phyloP scores from a whole-genome alignment of 2,329 filamentous ascomycete species.

The Penicillium frequentans region DNA sequence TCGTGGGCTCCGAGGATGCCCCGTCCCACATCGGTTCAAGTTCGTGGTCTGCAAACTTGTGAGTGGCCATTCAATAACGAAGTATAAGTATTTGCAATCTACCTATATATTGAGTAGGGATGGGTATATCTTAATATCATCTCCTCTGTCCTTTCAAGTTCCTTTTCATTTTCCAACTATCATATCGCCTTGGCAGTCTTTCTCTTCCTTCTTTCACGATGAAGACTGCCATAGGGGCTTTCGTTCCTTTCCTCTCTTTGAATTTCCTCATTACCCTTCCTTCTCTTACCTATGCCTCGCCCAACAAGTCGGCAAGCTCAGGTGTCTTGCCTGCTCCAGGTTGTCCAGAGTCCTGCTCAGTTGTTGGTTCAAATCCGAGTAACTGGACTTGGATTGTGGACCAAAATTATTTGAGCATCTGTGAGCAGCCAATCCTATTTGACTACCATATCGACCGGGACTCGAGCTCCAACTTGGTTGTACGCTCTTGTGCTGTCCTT shows the following conservation, averaged over 20 bases:
- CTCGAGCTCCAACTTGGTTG: neutral
- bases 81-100: too few relatives aligned
- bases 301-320: neutral
- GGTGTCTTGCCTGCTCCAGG: neutral
- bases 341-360: neutral
- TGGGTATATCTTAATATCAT: too few relatives aligned
- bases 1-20: too few relatives aligned
- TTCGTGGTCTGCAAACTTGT: too few relatives aligned
- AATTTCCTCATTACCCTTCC: neutral
- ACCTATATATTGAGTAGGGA: too few relatives aligned
- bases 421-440: neutral
- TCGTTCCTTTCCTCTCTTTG: neutral
- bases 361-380: neutral
- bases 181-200: neutral
- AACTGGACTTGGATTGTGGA: neutral
- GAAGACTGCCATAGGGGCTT: neutral
- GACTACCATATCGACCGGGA: neutral
- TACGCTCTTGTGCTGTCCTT: neutral
- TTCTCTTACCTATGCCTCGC: neutral
- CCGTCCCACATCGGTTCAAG: too few relatives aligned
- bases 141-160: too few relatives aligned
- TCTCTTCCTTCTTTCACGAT: neutral
- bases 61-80: too few relatives aligned
- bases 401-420: neutral
- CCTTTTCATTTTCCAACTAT: too few relatives aligned